Conservation (phyloP, 257 asterid species). For the Solanum chaucha region DNA sequence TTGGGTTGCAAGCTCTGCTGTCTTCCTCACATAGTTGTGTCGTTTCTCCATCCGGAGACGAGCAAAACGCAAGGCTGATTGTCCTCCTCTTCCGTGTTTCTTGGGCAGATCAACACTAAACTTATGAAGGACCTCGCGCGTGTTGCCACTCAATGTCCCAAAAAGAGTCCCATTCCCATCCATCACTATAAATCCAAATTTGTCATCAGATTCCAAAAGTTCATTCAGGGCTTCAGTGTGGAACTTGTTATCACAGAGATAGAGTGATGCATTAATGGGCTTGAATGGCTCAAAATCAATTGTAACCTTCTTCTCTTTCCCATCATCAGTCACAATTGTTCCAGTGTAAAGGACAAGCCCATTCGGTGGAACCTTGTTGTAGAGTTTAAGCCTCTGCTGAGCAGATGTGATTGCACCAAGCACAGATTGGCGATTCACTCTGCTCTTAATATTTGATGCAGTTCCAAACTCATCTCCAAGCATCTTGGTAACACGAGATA, state of each 20-base stretch:
- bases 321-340: slow-evolving; percentile 13
- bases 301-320: slow-evolving; percentile 13
- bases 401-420: slow-evolving; percentile 16
- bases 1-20: slow-evolving; percentile 11
- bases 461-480: slow-evolving; percentile 15
- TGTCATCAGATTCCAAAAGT: slow-evolving; percentile 13
- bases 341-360: slow-evolving; percentile 11
- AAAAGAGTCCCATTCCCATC: slow-evolving; percentile 15
- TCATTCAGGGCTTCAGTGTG: slow-evolving; percentile 10
- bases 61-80: slow-evolving; percentile 12
- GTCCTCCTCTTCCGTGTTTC: slow-evolving; percentile 16
- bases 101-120: slow-evolving; percentile 10
- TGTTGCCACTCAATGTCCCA: slow-evolving; percentile 10
- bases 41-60: slow-evolving; percentile 15
- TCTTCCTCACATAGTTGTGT: slow-evolving; percentile 9
- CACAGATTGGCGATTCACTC: slow-evolving; percentile 14
- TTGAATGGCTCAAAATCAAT: slow-evolving; percentile 11
- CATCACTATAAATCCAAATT: slow-evolving; percentile 14
- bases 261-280: slow-evolving; percentile 12
- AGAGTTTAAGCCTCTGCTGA: slow-evolving; percentile 13
- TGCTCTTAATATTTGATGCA: slow-evolving; percentile 11
- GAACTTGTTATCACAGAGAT: slow-evolving; percentile 13
- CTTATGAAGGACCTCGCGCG: slow-evolving; percentile 12
- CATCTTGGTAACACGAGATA: slow-evolving; percentile 14
- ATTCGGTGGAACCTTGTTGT: slow-evolving; percentile 10